These are phyloP conservation scores for Rhododendron kiyosumense DNA, from an alignment of 148 eudicot genomes.

Conservation along the genomic window DNA sequence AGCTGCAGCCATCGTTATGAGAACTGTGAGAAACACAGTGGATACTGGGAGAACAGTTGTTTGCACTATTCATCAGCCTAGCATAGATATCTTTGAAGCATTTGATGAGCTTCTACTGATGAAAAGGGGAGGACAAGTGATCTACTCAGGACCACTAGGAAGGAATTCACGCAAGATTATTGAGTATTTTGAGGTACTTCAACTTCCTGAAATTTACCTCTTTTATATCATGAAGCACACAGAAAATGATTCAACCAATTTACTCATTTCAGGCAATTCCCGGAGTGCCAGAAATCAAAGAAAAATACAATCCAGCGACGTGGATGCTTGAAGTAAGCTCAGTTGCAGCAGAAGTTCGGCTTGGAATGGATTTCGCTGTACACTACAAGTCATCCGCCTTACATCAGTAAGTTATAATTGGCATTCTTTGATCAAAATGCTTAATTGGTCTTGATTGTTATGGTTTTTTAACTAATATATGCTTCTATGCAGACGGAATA, in stretches of 20 bases:
- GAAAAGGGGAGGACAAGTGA: not conserved
- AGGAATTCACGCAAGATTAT: not conserved
- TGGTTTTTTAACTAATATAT: not conserved
- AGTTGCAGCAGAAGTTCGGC: slow-evolving; percentile 39
- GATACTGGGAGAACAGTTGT: slow-evolving; percentile 63
- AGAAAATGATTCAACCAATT: not conserved
- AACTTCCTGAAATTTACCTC: not conserved
- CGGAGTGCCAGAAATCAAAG: not conserved
- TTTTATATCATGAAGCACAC: not conserved
- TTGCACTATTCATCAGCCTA: slow-evolving; percentile 71
- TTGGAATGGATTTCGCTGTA: slow-evolving; percentile 47
- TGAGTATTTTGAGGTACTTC: not conserved
- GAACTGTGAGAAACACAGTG: slow-evolving; percentile 61
- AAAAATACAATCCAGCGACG: not conserved
- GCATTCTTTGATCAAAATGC: not conserved
- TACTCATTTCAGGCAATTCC: not conserved
- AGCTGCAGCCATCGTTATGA: slow-evolving; percentile 84
- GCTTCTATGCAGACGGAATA: slow-evolving; percentile 32
- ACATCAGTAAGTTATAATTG: slow-evolving; percentile 25
- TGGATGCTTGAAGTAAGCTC: slow-evolving; percentile 77
- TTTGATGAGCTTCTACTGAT: slow-evolving; percentile 33
- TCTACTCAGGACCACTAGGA: not conserved
- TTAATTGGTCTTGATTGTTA: not conserved
- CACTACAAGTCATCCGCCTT: slow-evolving; percentile 40
- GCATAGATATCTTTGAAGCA: slow-evolving; percentile 75